Evolutionary conservation across 1,284 basidiomycete genomes (phyloP).

Genomic region (Trichosporon inkin): DNA sequence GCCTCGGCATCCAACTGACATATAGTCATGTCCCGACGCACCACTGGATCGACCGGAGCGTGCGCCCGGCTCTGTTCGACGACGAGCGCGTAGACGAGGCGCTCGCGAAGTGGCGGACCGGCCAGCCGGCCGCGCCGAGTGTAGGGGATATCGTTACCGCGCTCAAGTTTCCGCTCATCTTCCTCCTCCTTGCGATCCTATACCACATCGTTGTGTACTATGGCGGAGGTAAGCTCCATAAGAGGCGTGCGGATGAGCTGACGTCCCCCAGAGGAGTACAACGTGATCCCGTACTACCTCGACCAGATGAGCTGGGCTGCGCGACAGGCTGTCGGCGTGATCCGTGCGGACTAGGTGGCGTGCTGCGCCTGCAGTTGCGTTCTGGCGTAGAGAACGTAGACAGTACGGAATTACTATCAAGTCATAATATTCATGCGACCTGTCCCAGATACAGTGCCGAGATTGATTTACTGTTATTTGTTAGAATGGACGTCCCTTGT

Average conservation of each 20-base stretch:
- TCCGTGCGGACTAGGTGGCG: not conserved
- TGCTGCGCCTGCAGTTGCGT: not conserved
- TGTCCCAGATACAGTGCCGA: slow-evolving; percentile 6
- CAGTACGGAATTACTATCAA: not conserved
- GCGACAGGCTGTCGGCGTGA: slow-evolving; percentile 1
- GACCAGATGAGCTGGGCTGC: slow-evolving; percentile 21
- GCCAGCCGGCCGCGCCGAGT: slow-evolving; percentile 29
- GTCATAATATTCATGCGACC: slow-evolving; percentile 10
- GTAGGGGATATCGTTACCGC: slow-evolving; percentile 28
- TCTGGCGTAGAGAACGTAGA: not conserved
- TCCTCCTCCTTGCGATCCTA: slow-evolving; percentile 32
- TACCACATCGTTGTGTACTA: slow-evolving; percentile 36
- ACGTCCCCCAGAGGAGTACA: slow-evolving; percentile 32
- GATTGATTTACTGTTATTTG: slow-evolving; percentile 5
- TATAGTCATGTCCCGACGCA: slow-evolving; percentile 45
- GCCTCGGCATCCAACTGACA: slow-evolving; percentile 1
- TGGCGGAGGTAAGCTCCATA: slow-evolving; percentile 34
- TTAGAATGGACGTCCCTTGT: not conserved
- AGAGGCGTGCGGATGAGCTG: not conserved
- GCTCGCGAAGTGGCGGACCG: slow-evolving; percentile 38
- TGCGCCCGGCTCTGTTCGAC: slow-evolving; percentile 32
- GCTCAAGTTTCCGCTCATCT: slow-evolving; percentile 35
- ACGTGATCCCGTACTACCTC: slow-evolving; percentile 36
- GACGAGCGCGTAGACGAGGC: slow-evolving; percentile 34
- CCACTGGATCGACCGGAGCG: slow-evolving; percentile 39